A percentile compares a stretch with the other conserved stretches of the same genome.
phyloP scores from a whole-genome alignment of 768 basidiomycete genomes.

The Cytidiella melzeri region DNA sequence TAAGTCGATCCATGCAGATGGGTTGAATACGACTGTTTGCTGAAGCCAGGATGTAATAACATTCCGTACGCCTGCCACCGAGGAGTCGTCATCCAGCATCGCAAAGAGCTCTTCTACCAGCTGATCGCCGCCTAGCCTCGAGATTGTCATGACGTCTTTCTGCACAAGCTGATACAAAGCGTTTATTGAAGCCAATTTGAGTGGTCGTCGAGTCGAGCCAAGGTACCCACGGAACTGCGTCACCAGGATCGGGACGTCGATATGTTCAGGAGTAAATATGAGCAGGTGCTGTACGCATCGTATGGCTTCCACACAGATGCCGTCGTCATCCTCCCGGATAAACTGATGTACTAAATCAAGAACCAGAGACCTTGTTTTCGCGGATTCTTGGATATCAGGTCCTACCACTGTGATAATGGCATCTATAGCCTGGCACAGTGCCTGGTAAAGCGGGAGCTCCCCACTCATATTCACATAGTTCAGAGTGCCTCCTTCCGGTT shows the following conservation, averaged over 20 bases:
- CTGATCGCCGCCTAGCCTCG: conserved; percentile 87
- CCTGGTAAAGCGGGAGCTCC: conserved; percentile 87
- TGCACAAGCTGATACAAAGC: conserved; percentile 96
- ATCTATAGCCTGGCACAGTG: conserved; percentile 87
- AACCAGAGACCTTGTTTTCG: conserved; percentile 70
- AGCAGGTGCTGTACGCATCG: conserved; percentile 95
- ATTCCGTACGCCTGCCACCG: conserved; percentile 87
- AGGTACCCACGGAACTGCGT: conserved; percentile 73
- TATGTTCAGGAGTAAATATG: conserved; percentile 87
- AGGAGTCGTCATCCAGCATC: conserved; percentile 91
- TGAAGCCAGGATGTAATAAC: conserved; percentile 93
- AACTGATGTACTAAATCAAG: conserved; percentile 85
- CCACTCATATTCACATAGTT: conserved; percentile 81
- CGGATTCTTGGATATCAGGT: conserved; percentile 90
- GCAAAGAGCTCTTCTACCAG: conserved; percentile 93
- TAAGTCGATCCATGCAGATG: conserved; percentile 96
- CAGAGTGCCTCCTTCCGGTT: conserved; percentile 84
- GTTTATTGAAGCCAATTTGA: conserved; percentile 93
- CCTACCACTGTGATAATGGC: conserved; percentile 91
- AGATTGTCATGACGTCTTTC: conserved; percentile 87
- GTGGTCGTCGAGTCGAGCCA: conserved; percentile 71
- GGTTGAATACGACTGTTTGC: conserved; percentile 89
- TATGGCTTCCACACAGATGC: conserved; percentile 88
- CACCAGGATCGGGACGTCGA: conserved; percentile 77
- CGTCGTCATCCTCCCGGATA: conserved; percentile 79